Base-by-base conservation (phyloP, 192 early-diverging fungal species). In the Backusella macrospora region DNA sequence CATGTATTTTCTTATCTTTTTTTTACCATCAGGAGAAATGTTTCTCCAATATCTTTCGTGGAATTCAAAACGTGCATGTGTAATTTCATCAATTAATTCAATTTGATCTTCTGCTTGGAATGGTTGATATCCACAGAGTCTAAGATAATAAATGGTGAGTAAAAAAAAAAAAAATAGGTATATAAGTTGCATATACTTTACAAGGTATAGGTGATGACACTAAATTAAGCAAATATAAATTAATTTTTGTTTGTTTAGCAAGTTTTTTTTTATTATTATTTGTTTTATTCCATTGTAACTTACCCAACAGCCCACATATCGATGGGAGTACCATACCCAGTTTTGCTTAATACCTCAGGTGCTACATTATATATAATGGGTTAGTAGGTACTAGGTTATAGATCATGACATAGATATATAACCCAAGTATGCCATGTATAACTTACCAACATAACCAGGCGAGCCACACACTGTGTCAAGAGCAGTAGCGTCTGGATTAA, bases 291-390 rank as follows among this genome's bases (percentile, higher is more conserved):
- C 29, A 34, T 34, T 34, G 29, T 34, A 59, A 63, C 62, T 73
- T 78, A 86, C 85, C 85, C 96, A 69, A 97, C 90, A 7, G 92
- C 93, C 96, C 96, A 99, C 76, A 99, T 85, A 80, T 99, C 96
- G 2, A 99, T 96, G 18, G 93, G 80, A 79, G 95, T 94, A 40
- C 94, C 92, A 80, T 99, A 93, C 6, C 92, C 91, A 65, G 87
- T 84, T 68, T 92, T 88, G 67, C 89, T 79, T n/a, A 96, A 79
- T 23, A 99, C 89, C 83, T 99, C 96, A 18, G 91, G 92, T 13
- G 92, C 92, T 80, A 37, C 90, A 85, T 45, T 8, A 65, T 42
- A 37, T 18, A 16, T 6, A 15, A 43, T 44, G 3, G 26, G 16
- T 55, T 37, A 47, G 7, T 16, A 40, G 18, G 9, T n/a, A 2